phyloP scores from a whole-genome alignment of 2,329 filamentous ascomycete genomes.

The Diplodia mutila region DNA sequence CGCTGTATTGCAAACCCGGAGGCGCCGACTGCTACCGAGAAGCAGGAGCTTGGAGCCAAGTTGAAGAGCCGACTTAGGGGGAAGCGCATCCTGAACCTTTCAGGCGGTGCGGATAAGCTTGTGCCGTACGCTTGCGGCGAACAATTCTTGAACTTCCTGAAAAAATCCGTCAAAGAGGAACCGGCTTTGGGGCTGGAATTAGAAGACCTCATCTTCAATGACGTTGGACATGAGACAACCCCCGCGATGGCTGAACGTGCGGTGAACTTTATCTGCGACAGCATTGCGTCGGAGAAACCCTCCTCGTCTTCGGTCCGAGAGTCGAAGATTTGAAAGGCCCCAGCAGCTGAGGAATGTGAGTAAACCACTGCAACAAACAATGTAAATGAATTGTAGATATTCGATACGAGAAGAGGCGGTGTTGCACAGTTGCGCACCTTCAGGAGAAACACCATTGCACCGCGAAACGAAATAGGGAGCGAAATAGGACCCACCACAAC shows the following conservation, averaged over 20 bases:
- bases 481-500: slow-evolving; percentile 6
- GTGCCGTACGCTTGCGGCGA: slow-evolving; percentile 68
- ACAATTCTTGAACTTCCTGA: slow-evolving; percentile 66
- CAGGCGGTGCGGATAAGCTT: slow-evolving; percentile 69
- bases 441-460: background rate
- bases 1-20: slow-evolving; percentile 31
- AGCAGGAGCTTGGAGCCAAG: slow-evolving; percentile 37
- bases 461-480: slow-evolving; percentile 15
- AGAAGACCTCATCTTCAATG: slow-evolving; percentile 69
- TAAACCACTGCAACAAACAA: background rate
- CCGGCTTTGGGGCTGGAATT: slow-evolving; percentile 55
- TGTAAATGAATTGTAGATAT: background rate
- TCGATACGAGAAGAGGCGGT: background rate
- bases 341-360: background rate
- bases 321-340: slow-evolving; percentile 18
- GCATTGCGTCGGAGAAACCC: slow-evolving; percentile 35
- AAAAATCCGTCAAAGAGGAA: slow-evolving; percentile 60
- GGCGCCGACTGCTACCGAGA: slow-evolving; percentile 35
- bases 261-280: slow-evolving; percentile 62
- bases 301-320: slow-evolving; percentile 10
- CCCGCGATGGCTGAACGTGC: slow-evolving; percentile 69
- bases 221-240: slow-evolving; percentile 71
- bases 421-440: background rate
- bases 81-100: slow-evolving; percentile 68
- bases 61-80: slow-evolving; percentile 42